A percentile compares a stretch with the other conserved stretches of the same genome.
These are phyloP conservation scores for Falciphora oryzae DNA, from an alignment of 2,329 filamentous ascomycete genomes.

Conservation along the genomic window DNA sequence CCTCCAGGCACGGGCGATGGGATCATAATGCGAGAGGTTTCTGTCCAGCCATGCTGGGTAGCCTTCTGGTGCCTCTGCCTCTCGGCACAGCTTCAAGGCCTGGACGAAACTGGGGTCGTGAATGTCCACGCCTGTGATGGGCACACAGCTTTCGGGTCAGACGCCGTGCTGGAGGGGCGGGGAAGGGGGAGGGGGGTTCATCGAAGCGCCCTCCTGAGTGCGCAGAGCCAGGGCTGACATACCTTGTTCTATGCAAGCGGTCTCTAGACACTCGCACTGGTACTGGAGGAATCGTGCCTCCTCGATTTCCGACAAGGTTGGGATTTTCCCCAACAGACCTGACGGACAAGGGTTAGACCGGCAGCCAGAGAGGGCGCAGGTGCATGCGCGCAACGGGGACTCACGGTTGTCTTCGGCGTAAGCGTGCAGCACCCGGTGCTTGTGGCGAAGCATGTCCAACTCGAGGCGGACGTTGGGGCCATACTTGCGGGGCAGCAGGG, in stretches of 20 bases:
- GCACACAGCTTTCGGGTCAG: neutral
- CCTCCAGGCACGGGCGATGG: conserved; percentile 36
- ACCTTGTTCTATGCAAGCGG: conserved; percentile 44
- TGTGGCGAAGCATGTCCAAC: conserved; percentile 50
- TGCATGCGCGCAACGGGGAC: conserved; percentile 17
- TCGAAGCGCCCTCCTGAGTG: too few relatives aligned
- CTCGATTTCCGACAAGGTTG: conserved; percentile 47
- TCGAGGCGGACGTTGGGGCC: conserved; percentile 42
- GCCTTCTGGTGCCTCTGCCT: conserved; percentile 37
- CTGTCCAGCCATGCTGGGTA: conserved; percentile 48
- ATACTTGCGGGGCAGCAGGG: conserved; percentile 41
- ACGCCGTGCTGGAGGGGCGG: conserved; percentile 2
- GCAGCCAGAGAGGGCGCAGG: neutral
- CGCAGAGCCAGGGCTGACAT: conserved; percentile 18
- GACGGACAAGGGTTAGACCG: conserved; percentile 9
- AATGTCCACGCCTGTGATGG: conserved; percentile 34
- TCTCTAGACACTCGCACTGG: conserved; percentile 53
- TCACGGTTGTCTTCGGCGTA: conserved; percentile 46
- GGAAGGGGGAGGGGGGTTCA: neutral
- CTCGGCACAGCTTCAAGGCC: conserved; percentile 29
- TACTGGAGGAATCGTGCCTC: conserved; percentile 53
- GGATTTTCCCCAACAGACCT: conserved; percentile 35
- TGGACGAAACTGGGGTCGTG: conserved; percentile 34
- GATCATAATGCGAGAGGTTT: conserved; percentile 44
- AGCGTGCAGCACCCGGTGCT: conserved; percentile 42